Evolutionary conservation across 257 asterid genomes (phyloP).

Genomic region (Solanum neorickii): DNA sequence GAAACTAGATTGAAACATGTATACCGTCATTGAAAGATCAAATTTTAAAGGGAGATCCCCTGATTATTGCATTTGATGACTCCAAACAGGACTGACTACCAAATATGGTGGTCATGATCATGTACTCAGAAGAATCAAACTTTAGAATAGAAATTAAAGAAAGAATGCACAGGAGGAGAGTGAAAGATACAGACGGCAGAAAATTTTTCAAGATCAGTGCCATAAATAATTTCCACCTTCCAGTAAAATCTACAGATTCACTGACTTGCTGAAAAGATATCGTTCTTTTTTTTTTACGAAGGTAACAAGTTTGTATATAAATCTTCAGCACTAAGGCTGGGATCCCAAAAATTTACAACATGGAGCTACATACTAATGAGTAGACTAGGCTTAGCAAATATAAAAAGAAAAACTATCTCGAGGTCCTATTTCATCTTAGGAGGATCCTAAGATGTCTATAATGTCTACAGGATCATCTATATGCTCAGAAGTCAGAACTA

Average conservation of each 20-base stretch:
- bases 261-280: not conserved
- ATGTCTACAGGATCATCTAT: not conserved
- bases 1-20: not conserved
- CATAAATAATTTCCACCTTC: not conserved
- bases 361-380: not conserved
- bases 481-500: not conserved
- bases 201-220: not conserved
- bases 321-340: not conserved
- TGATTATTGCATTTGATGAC: not conserved
- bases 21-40: not conserved
- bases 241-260: not conserved
- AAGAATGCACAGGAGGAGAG: not conserved
- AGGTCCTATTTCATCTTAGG: not conserved
- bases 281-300: not conserved
- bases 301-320: not conserved
- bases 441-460: not conserved
- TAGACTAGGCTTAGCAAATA: not conserved
- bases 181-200: not conserved
- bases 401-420: not conserved
- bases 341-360: not conserved
- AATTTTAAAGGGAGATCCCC: not conserved
- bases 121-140: not conserved
- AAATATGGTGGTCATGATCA: not conserved
- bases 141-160: not conserved
- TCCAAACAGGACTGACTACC: not conserved